Conservation (phyloP, 345 rosid genomes). For the Ceriops zippeliana region DNA sequence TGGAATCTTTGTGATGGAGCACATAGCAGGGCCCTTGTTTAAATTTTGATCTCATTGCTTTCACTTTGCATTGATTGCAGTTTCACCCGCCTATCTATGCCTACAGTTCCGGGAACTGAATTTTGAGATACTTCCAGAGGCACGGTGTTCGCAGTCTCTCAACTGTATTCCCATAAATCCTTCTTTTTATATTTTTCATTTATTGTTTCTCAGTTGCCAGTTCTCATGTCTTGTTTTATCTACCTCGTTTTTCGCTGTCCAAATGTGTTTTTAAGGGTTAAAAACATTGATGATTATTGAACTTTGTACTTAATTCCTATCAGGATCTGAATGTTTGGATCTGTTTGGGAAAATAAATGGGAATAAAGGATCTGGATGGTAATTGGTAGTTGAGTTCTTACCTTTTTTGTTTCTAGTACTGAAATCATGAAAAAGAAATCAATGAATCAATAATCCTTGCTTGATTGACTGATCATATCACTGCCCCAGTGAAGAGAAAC, state of each 20-base stretch:
- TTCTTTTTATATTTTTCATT: background rate
- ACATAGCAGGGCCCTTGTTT: background rate
- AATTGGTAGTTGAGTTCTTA: too few relatives aligned
- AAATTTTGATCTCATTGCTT: too few relatives aligned
- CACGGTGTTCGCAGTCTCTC: conserved; percentile 85
- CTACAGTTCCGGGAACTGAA: conserved; percentile 82
- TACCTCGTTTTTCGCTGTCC: too few relatives aligned
- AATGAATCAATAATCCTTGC: background rate
- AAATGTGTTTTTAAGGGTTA: too few relatives aligned
- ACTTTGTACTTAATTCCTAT: too few relatives aligned
- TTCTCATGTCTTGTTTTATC: background rate
- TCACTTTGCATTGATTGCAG: too few relatives aligned
- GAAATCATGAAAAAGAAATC: too few relatives aligned
- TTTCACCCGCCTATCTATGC: conserved; percentile 2
- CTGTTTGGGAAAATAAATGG: too few relatives aligned
- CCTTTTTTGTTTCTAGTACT: too few relatives aligned
- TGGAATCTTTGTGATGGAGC: background rate
- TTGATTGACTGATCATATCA: background rate
- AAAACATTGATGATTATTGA: too few relatives aligned
- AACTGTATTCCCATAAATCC: conserved; percentile 46
- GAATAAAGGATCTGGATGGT: too few relatives aligned
- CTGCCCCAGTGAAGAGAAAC: background rate
- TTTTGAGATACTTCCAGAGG: conserved; percentile 95
- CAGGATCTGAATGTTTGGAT: too few relatives aligned
- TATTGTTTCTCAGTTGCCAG: background rate